Evolutionary conservation across 768 basidiomycete species (phyloP).

Genomic region (Panaeolus papilionaceus): DNA sequence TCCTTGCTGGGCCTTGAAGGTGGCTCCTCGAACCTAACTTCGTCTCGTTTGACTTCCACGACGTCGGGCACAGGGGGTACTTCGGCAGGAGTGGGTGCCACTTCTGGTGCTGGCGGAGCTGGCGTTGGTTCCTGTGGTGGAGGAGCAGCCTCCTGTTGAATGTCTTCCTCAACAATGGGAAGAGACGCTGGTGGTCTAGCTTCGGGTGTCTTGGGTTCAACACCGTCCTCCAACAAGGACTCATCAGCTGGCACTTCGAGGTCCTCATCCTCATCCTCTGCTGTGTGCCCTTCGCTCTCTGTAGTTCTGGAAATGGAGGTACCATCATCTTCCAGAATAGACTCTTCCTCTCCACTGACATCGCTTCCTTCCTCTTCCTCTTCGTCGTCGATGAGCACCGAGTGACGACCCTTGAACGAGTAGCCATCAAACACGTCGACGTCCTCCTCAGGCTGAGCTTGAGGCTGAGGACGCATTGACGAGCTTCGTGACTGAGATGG

Average conservation of each 20-base stretch:
- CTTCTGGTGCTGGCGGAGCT: constrained; percentile 14
- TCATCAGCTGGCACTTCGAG: constrained; percentile 30
- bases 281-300: constrained; percentile 20
- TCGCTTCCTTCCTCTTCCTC: constrained; percentile 63
- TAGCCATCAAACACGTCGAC: constrained; percentile 93
- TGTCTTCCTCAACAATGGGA: constrained; percentile 26
- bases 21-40: constrained; percentile 15
- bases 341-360: constrained; percentile 45
- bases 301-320: constrained; percentile 24
- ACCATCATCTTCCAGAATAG: constrained; percentile 35
- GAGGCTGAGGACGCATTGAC: constrained; percentile 54
- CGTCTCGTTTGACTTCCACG: constrained; percentile 22
- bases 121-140: constrained; percentile 1
- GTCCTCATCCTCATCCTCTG: constrained; percentile 25
- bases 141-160: constrained; percentile 19
- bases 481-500: constrained; percentile 83
- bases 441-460: constrained; percentile 45
- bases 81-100: neutral
- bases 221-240: constrained; percentile 39
- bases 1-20: constrained; percentile 23
- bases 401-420: constrained; percentile 88
- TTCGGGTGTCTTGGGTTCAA: constrained; percentile 81
- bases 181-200: constrained; percentile 50
- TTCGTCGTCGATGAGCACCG: constrained; percentile 77
- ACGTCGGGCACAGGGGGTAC: constrained; percentile 17